Percentiles rank a stretch among this genome's conserved stretches.
phyloP scores from a whole-genome alignment of 179 eudicot genomes.

The Nepenthes alata region DNA sequence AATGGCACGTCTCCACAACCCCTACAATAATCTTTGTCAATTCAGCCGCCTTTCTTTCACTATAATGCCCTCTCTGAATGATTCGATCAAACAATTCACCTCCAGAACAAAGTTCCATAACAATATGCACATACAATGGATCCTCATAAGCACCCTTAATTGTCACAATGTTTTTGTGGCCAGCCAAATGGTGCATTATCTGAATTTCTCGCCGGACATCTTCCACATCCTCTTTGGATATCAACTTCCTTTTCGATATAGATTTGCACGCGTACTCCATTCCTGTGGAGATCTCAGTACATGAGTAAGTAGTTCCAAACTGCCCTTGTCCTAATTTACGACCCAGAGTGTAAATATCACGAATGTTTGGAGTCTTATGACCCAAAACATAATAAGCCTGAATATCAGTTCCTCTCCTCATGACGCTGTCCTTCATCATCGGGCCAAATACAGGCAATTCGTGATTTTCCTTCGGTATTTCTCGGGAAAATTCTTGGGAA shows the following conservation, averaged over 20 bases:
- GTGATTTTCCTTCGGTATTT: conserved; percentile 29
- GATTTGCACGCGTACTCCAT: conserved; percentile 71
- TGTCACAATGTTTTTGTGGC: conserved; percentile 68
- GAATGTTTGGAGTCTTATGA: conserved; percentile 66
- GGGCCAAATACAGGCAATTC: conserved; percentile 7
- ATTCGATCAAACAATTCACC: conserved; percentile 82
- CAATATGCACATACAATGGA: conserved; percentile 70
- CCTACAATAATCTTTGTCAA: conserved; percentile 72
- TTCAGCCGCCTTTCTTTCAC: conserved; percentile 79
- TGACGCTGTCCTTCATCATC: conserved; percentile 25
- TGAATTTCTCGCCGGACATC: conserved; percentile 90
- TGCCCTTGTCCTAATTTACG: conserved; percentile 79
- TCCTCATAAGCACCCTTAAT: conserved; percentile 91
- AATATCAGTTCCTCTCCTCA: conserved; percentile 29
- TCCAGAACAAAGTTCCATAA: conserved; percentile 76
- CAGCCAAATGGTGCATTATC: conserved; percentile 86
- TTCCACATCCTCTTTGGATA: conserved; percentile 76
- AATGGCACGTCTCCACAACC: conserved; percentile 79
- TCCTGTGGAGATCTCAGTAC: conserved; percentile 54
- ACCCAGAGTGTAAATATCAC: conserved; percentile 69
- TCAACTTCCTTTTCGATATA: conserved; percentile 76
- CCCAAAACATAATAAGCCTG: conserved; percentile 59
- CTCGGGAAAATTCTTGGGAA: conserved; percentile 8
- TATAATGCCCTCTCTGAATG: conserved; percentile 76
- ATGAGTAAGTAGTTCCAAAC: conserved; percentile 64